Conservation (phyloP, 2,329 filamentous ascomycete species). For the Fusarium heterosporum region DNA sequence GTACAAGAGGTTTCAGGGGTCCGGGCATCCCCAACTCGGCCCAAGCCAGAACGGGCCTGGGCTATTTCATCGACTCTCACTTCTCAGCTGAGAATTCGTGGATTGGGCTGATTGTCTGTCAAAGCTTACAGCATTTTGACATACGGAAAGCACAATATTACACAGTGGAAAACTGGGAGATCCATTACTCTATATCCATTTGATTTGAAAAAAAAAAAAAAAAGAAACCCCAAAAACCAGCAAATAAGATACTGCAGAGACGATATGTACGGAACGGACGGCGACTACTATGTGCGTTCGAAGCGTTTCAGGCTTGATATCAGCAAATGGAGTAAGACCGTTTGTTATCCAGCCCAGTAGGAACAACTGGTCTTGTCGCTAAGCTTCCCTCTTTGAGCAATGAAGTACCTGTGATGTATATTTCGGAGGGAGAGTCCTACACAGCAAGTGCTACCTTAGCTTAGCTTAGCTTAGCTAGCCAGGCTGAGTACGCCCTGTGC, state of each 20-base stretch:
- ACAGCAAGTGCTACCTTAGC: not conserved
- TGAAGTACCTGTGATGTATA: conserved; percentile 22
- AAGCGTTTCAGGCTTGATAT: conserved; percentile 17
- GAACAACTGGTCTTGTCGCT: conserved; percentile 16
- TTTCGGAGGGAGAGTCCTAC: conserved; percentile 25
- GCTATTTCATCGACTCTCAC: conserved; percentile 12
- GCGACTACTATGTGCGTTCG: conserved; percentile 2
- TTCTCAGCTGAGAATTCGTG: conserved; percentile 24
- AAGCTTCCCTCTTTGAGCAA: not conserved
- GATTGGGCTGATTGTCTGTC: conserved; percentile 16
- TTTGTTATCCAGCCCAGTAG: conserved; percentile 21
- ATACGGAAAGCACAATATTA: not conserved
- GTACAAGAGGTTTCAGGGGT: conserved; percentile 25
- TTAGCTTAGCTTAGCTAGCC: not conserved
- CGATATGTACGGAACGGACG: not conserved
- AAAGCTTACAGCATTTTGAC: not conserved
- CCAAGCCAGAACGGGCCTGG: conserved; percentile 19
- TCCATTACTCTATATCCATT: not conserved
- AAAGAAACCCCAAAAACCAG: no score
- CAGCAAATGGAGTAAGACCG: conserved; percentile 10
- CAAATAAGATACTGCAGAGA: not conserved
- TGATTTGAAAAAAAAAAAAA: no score
- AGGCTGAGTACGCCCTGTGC: conserved; percentile 33
- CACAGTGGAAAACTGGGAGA: not conserved
- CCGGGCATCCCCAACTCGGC: conserved; percentile 11